These are phyloP conservation scores for Wickerhamomyces bovis DNA, from an alignment of 805 yeast genomes.

Conservation along the genomic window DNA sequence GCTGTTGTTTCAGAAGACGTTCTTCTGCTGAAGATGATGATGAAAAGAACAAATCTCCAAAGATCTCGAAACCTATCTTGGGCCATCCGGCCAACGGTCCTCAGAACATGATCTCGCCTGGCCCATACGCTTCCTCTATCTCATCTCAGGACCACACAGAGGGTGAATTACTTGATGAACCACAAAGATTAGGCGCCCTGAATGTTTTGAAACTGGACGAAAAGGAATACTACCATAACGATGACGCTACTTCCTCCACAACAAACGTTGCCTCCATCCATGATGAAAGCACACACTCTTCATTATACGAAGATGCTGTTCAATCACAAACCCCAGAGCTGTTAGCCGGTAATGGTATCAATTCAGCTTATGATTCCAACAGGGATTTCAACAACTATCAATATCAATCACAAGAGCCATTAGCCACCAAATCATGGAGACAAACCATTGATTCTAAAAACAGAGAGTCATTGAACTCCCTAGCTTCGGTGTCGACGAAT, in stretches of 20 bases:
- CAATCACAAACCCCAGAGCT: conserved; percentile 35
- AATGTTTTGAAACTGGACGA: conserved; percentile 48
- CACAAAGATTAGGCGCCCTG: conserved; percentile 40
- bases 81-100: conserved; percentile 32
- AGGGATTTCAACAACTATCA: not conserved
- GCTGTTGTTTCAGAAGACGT: conserved; percentile 50
- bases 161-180: conserved; percentile 16
- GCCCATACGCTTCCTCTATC: conserved; percentile 10
- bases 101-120: conserved; percentile 23
- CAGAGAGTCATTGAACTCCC: conserved; percentile 62
- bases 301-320: conserved; percentile 33
- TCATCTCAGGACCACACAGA: conserved; percentile 28
- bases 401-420: conserved; percentile 6
- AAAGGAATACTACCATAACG: conserved; percentile 23
- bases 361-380: not conserved
- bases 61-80: conserved; percentile 34
- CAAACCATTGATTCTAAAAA: conserved; percentile 28
- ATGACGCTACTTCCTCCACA: conserved; percentile 42
- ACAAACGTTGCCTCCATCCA: conserved; percentile 39
- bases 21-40: conserved; percentile 25
- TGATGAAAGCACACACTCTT: conserved; percentile 22
- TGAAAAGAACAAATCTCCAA: conserved; percentile 24
- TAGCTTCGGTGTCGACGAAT: conserved; percentile 81
- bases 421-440: conserved; percentile 58
- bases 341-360: conserved; percentile 13